phyloP scores from a whole-genome alignment of 2,329 filamentous ascomycete genomes.

The Zasmidium cellare region DNA sequence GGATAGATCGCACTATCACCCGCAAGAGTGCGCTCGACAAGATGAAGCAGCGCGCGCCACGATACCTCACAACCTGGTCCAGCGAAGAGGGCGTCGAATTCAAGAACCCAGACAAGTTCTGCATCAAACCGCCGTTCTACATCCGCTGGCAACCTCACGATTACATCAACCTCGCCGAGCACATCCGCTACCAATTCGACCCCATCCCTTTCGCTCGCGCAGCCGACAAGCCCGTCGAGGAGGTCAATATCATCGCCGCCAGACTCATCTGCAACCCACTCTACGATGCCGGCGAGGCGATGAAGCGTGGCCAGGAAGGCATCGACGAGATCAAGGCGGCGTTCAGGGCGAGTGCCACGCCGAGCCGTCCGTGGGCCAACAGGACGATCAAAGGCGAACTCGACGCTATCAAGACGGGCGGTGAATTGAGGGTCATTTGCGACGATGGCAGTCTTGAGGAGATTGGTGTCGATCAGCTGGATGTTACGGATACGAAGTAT shows the following conservation, averaged over 20 bases:
- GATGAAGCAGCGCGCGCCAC: no score
- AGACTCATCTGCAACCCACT: slow-evolving; percentile 20
- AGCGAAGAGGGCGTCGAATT: background rate
- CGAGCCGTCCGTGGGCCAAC: slow-evolving; percentile 6
- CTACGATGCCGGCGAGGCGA: slow-evolving; percentile 16
- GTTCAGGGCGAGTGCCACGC: background rate
- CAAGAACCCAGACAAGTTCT: background rate
- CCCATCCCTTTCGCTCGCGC: slow-evolving; percentile 15
- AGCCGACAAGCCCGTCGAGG: slow-evolving; percentile 20
- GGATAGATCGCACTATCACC: no score
- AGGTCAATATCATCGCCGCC: slow-evolving; percentile 20
- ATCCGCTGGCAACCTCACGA: slow-evolving; percentile 11
- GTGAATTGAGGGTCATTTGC: slow-evolving; percentile 3
- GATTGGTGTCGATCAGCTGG: slow-evolving; percentile 5
- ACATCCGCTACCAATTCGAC: slow-evolving; percentile 18
- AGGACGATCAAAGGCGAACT: slow-evolving; percentile 10
- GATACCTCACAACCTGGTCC: no score
- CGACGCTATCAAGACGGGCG: slow-evolving; percentile 9
- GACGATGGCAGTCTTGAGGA: slow-evolving; percentile 4
- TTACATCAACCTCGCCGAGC: slow-evolving; percentile 17
- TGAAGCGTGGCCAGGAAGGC: slow-evolving; percentile 15
- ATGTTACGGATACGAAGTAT: no score
- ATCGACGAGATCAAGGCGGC: slow-evolving; percentile 13
- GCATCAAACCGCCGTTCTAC: background rate
- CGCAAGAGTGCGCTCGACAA: no score